Percentiles rank a stretch among this genome's conserved stretches.
These are phyloP conservation scores for Sarocladium kiliense DNA, from an alignment of 2,329 filamentous ascomycete genomes.

Conservation along the genomic window DNA sequence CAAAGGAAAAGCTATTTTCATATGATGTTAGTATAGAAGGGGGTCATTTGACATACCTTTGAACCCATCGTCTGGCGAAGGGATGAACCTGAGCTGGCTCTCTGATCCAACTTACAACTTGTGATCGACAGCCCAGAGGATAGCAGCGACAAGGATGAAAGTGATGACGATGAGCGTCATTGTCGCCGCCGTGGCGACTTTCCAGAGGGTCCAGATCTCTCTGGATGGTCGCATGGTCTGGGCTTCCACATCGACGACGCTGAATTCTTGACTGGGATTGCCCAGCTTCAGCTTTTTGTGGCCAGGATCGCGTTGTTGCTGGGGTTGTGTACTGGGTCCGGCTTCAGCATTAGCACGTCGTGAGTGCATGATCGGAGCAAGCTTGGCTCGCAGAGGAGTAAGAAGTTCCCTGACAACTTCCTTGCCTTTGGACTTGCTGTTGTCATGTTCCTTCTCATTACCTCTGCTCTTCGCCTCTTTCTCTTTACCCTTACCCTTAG, in stretches of 20 bases:
- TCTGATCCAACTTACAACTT: background rate
- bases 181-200: background rate
- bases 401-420: too few species aligned
- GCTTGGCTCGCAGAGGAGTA: too few species aligned
- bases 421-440: background rate
- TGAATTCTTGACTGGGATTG: background rate
- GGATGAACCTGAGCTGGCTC: background rate
- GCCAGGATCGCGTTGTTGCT: background rate
- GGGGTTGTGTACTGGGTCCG: too few species aligned
- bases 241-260: background rate
- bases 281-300: background rate
- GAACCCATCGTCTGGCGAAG: background rate
- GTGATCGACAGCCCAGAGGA: background rate
- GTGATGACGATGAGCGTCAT: background rate
- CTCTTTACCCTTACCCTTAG: too few species aligned
- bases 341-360: too few species aligned
- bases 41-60: too few species aligned
- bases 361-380: too few species aligned
- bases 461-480: too few species aligned
- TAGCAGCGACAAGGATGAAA: background rate
- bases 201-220: background rate
- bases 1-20: background rate
- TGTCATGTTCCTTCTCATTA: too few species aligned
- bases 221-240: background rate
- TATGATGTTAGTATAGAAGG: too few species aligned